A percentile compares a stretch with the other conserved stretches of the same genome.
These are phyloP conservation scores for Helianthus annuus DNA, from an alignment of 129 eudicot species.

Conservation along the genomic window DNA sequence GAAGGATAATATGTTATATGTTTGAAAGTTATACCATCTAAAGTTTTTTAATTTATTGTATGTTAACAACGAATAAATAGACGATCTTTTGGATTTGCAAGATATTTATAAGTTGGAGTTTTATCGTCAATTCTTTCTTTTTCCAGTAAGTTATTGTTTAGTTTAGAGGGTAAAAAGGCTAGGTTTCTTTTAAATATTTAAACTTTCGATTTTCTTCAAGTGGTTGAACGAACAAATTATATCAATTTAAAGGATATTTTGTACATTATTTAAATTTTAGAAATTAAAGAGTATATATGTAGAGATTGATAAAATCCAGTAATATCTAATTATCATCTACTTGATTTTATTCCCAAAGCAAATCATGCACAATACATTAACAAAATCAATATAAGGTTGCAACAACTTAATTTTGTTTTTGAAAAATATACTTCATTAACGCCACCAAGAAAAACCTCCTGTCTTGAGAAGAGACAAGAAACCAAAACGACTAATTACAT, in stretches of 20 bases:
- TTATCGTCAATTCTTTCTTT: not conserved
- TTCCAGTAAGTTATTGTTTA: not conserved
- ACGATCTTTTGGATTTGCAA: not conserved
- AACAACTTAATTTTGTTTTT: too few species aligned
- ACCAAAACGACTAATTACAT: too few species aligned
- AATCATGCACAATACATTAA: too few species aligned
- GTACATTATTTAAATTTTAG: not conserved
- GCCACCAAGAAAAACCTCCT: too few species aligned
- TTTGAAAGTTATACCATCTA: not conserved
- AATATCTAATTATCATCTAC: too few species aligned
- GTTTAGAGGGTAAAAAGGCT: not conserved
- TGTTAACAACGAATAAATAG: constrained; percentile 20
- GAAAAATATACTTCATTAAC: too few species aligned
- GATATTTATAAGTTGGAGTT: not conserved
- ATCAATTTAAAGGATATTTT: not conserved
- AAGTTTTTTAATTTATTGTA: not conserved
- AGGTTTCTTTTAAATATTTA: too few species aligned
- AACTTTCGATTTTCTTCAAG: not conserved
- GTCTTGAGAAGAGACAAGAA: too few species aligned
- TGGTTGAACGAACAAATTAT: constrained; percentile 4
- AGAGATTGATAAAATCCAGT: too few species aligned
- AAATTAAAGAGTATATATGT: too few species aligned
- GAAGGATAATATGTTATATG: constrained; percentile 2
- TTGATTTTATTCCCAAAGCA: too few species aligned
- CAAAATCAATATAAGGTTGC: too few species aligned